Conservation (phyloP, 441 rosid species). For the Flueggea neowawraea region DNA sequence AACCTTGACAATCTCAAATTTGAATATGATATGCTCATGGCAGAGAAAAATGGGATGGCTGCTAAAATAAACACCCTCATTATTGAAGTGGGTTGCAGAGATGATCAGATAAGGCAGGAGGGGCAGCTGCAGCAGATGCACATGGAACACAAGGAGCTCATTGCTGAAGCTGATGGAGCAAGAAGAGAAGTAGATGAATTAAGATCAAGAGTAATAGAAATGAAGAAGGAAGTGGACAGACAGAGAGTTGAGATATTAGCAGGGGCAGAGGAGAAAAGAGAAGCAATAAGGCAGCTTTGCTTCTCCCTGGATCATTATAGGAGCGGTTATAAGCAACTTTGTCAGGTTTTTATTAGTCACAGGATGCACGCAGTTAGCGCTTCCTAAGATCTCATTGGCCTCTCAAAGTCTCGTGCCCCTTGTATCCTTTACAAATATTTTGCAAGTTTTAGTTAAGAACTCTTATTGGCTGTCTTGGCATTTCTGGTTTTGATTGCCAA, state of each 20-base stretch:
- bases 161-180: constrained; percentile 25
- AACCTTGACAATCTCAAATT: constrained; percentile 41
- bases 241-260: constrained; percentile 43
- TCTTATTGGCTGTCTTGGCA: too few relatives aligned
- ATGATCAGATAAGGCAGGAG: constrained; percentile 30
- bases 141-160: constrained; percentile 25
- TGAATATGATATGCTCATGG: constrained; percentile 51
- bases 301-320: constrained; percentile 80
- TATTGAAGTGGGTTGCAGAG: constrained; percentile 41
- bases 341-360: constrained; percentile 38
- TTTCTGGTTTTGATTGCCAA: too few relatives aligned
- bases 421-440: too few relatives aligned
- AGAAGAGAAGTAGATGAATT: constrained; percentile 38
- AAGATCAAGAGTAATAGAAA: constrained; percentile 35
- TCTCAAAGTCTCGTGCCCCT: too few relatives aligned
- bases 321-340: constrained; percentile 60
- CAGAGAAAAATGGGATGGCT: constrained; percentile 52
- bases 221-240: constrained; percentile 52
- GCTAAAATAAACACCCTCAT: constrained; percentile 41
- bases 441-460: too few relatives aligned
- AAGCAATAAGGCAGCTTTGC: constrained; percentile 85
- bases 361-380: constrained; percentile 31
- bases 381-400: constrained; percentile 13
- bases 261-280: constrained; percentile 74
- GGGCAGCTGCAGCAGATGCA: constrained; percentile 25